Percentiles rank a stretch among this genome's conserved stretches.
phyloP scores from a whole-genome alignment of 371 early-diverging fungal species.

The Conidiobolus incongruus region DNA sequence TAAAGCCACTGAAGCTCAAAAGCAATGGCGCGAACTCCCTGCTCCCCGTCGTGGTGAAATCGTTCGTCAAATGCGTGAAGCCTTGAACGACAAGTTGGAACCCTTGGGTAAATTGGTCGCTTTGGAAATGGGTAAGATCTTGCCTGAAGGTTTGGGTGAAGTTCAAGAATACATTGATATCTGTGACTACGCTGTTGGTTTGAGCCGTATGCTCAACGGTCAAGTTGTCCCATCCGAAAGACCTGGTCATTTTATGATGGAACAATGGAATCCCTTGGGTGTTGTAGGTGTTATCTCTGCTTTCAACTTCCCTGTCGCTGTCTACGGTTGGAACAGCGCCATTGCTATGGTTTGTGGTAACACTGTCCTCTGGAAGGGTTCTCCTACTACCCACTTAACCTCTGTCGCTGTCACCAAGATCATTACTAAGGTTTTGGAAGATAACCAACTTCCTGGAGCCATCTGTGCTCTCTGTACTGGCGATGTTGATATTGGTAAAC shows the following conservation, averaged over 20 bases:
- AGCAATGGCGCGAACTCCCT: constrained; percentile 20
- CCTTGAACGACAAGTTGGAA: constrained; percentile 42
- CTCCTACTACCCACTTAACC: constrained; percentile 68
- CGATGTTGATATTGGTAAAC: constrained; percentile 68
- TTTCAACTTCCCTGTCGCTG: constrained; percentile 64
- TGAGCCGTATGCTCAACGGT: constrained; percentile 72
- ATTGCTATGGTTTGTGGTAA: constrained; percentile 83
- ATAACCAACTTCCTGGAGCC: constrained; percentile 66
- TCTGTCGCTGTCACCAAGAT: constrained; percentile 82
- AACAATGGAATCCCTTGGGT: constrained; percentile 90
- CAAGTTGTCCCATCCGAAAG: constrained; percentile 73
- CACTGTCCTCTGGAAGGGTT: constrained; percentile 84
- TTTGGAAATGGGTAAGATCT: constrained; percentile 90
- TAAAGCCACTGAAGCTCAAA: constrained; percentile 1
- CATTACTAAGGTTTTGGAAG: constrained; percentile 56
- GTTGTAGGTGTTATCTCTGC: constrained; percentile 88
- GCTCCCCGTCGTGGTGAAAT: constrained; percentile 84
- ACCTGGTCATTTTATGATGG: constrained; percentile 88
- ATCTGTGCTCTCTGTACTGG: constrained; percentile 79
- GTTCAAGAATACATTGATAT: constrained; percentile 96
- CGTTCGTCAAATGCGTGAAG: constrained; percentile 78
- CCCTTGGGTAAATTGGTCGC: constrained; percentile 70
- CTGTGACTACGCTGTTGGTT: constrained; percentile 78
- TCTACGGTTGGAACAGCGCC: constrained; percentile 85
- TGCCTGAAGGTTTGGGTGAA: constrained; percentile 86